A percentile compares a stretch with the other conserved stretches of the same genome.
Evolutionary conservation across 768 basidiomycete species (phyloP).

Genomic region (Xerocomus spinulosus): DNA sequence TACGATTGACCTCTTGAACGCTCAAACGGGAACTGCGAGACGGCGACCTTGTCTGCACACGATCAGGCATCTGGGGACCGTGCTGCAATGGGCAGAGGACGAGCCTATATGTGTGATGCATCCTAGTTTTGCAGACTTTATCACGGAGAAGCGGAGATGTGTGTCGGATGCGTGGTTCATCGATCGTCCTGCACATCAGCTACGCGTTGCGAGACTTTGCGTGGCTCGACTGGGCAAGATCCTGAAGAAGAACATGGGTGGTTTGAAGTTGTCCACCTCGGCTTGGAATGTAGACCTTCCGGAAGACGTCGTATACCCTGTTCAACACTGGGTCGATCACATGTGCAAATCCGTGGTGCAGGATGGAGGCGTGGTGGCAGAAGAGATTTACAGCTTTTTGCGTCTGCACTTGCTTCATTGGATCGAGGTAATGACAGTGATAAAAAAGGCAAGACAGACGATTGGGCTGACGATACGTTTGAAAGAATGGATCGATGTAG

Average conservation of each 20-base stretch:
- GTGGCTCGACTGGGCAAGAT: conserved; percentile 11
- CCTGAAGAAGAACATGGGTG: conserved; percentile 26
- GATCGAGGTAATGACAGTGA: conserved; percentile 31
- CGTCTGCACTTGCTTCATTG: conserved; percentile 29
- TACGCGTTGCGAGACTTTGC: conserved; percentile 24
- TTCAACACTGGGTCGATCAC: conserved; percentile 28
- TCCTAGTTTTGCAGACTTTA: conserved; percentile 33
- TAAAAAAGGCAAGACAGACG: conserved; percentile 31
- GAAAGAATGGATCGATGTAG: conserved; percentile 26
- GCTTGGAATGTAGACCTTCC: conserved; percentile 14
- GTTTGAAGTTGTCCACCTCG: conserved; percentile 17
- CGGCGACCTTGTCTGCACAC: conserved; percentile 29
- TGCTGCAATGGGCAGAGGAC: conserved; percentile 26
- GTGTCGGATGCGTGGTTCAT: conserved; percentile 28
- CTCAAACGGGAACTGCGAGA: conserved; percentile 5
- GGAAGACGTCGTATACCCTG: conserved; percentile 27
- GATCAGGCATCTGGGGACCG: conserved; percentile 22
- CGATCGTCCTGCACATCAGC: conserved; percentile 19
- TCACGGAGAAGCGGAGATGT: conserved; percentile 29
- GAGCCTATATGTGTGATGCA: conserved; percentile 31
- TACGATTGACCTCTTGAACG: conserved; percentile 27
- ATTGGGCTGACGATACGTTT: conserved; percentile 24
- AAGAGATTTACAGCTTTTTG: conserved; percentile 20
- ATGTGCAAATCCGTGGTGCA: conserved; percentile 13
- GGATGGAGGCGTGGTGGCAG: conserved; percentile 4